Percentiles rank a stretch among this genome's conserved stretches.
Evolutionary conservation across 179 eudicot genomes (phyloP).

Genomic region (Drosera spatulata): DNA sequence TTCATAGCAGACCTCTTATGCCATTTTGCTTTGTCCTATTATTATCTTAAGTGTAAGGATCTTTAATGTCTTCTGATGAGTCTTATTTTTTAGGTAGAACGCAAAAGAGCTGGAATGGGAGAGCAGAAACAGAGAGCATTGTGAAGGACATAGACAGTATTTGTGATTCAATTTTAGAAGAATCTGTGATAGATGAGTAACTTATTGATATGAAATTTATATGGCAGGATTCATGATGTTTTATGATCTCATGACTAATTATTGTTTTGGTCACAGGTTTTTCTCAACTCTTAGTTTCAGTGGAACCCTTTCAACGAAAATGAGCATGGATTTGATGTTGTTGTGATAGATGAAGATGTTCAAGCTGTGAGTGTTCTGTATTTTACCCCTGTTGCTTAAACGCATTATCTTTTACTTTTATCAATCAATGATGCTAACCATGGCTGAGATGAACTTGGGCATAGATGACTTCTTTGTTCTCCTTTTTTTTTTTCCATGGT

Average conservation of each 20-base stretch:
- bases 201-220: not conserved
- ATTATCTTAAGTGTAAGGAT: no score
- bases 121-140: slow-evolving; percentile 61
- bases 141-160: slow-evolving; percentile 65
- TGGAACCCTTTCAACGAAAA: slow-evolving; percentile 62
- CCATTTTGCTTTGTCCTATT: no score
- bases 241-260: slow-evolving; percentile 12
- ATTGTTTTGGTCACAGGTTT: slow-evolving; percentile 60
- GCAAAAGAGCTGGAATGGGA: slow-evolving; percentile 70
- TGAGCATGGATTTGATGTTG: slow-evolving; percentile 84
- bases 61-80: not conserved
- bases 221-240: no score
- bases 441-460: not conserved
- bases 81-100: slow-evolving; percentile 61
- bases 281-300: slow-evolving; percentile 99
- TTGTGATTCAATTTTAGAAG: slow-evolving; percentile 79
- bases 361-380: slow-evolving; percentile 65
- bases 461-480: no score
- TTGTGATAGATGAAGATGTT: slow-evolving; percentile 97
- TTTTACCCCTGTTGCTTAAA: no score
- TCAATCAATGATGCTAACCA: no score
- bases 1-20: no score
- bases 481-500: not conserved
- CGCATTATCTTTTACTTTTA: no score
- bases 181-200: slow-evolving; percentile 75